Evolutionary conservation across 2,329 filamentous ascomycete species (phyloP).

Genomic region (Zymoseptoria tritici): DNA sequence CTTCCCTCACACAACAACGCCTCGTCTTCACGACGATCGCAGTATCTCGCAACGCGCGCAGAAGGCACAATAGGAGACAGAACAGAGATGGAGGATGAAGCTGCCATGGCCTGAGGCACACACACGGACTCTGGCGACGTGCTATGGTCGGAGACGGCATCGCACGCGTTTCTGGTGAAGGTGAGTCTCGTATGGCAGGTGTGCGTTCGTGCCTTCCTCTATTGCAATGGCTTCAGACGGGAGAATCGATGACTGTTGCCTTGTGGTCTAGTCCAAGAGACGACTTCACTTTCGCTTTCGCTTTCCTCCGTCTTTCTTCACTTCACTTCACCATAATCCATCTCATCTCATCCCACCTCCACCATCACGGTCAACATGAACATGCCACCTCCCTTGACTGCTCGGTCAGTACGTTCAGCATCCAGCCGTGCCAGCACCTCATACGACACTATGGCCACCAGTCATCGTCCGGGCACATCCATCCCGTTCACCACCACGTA

Average conservation of each 20-base stretch:
- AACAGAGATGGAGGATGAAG: too few species aligned
- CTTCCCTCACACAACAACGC: neutral
- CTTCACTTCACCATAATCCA: neutral
- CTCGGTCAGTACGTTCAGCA: neutral
- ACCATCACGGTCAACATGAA: neutral
- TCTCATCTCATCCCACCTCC: neutral
- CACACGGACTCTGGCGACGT: neutral
- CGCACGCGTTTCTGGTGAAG: neutral
- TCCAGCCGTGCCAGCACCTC: neutral
- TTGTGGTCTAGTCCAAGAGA: neutral
- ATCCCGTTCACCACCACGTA: constrained; percentile 7
- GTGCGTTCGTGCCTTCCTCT: neutral
- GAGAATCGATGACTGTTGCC: neutral
- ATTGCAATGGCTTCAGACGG: neutral
- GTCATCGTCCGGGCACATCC: constrained; percentile 3
- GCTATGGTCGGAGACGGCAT: neutral
- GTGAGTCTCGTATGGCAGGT: neutral
- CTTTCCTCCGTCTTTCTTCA: neutral
- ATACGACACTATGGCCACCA: neutral
- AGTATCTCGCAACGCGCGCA: neutral
- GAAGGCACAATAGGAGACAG: too few species aligned
- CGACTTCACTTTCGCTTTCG: neutral
- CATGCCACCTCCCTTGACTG: constrained; percentile 2
- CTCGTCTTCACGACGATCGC: neutral
- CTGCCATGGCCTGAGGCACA: neutral